Conservation (phyloP, 495 filamentous ascomycete species). For the Aspergillus ellipticus region DNA sequence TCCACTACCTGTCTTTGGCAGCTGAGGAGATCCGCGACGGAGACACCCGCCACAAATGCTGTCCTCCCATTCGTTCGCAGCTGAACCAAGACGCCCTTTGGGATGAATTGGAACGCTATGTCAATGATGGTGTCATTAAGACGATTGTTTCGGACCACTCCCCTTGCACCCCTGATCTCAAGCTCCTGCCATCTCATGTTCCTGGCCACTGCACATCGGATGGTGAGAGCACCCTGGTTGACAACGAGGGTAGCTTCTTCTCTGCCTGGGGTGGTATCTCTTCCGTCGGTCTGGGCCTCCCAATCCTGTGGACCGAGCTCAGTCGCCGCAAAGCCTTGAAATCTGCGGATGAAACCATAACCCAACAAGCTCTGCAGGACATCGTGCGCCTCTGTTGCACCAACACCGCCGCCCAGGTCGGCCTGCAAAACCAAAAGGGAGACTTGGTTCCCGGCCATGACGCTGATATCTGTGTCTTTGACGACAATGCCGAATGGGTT, state of each 20-base stretch:
- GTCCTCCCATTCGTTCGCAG: slow-evolving; percentile 84
- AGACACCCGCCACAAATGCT: slow-evolving; percentile 96
- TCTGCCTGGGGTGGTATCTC: slow-evolving; percentile 95
- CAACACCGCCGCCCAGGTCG: slow-evolving; percentile 90
- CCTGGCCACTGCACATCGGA: slow-evolving; percentile 34
- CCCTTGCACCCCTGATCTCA: slow-evolving; percentile 91
- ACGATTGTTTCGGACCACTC: slow-evolving; percentile 97
- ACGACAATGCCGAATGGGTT: slow-evolving; percentile 73
- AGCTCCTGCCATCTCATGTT: slow-evolving; percentile 72
- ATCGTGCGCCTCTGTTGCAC: slow-evolving; percentile 79
- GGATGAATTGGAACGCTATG: slow-evolving; percentile 64
- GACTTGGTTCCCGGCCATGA: slow-evolving; percentile 81
- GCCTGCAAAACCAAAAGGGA: slow-evolving; percentile 78
- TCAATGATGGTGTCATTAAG: slow-evolving; percentile 73
- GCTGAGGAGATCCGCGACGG: slow-evolving; percentile 83
- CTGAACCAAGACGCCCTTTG: slow-evolving; percentile 86
- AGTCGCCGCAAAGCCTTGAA: slow-evolving; percentile 49
- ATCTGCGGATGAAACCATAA: slow-evolving; percentile 37
- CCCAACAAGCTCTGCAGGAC: slow-evolving; percentile 57
- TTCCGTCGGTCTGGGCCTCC: slow-evolving; percentile 85
- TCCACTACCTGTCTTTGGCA: slow-evolving; percentile 92
- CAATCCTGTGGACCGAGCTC: slow-evolving; percentile 84
- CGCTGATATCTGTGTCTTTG: slow-evolving; percentile 90
- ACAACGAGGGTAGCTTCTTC: slow-evolving; percentile 76
- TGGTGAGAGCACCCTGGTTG: slow-evolving; percentile 24